Percentiles rank a stretch among this genome's conserved stretches.
phyloP scores from a whole-genome alignment of 75 land plant species.

The Sequoiadendron giganteum region DNA sequence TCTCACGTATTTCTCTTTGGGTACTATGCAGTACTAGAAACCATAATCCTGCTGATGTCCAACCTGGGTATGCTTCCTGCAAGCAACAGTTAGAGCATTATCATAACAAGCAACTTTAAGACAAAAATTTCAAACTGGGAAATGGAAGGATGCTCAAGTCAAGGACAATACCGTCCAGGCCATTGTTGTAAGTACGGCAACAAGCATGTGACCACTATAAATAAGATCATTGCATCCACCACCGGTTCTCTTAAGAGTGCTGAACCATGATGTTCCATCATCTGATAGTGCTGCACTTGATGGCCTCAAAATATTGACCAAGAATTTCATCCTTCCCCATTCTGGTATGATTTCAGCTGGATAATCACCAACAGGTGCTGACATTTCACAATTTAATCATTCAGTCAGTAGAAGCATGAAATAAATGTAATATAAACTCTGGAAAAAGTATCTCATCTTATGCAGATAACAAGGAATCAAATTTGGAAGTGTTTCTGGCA shows the following conservation, averaged over 20 bases:
- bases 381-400: background rate
- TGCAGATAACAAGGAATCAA: background rate
- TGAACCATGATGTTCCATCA: slow-evolving; percentile 64
- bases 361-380: slow-evolving; percentile 48
- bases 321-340: slow-evolving; percentile 93
- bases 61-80: slow-evolving; percentile 96
- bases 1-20: slow-evolving; percentile 87
- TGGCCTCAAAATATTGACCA: slow-evolving; percentile 76
- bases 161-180: slow-evolving; percentile 82
- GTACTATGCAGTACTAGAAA: slow-evolving; percentile 77
- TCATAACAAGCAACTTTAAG: background rate
- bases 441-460: background rate
- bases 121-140: background rate
- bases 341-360: slow-evolving; percentile 67
- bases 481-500: background rate
- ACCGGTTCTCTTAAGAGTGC: slow-evolving; percentile 75
- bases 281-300: slow-evolving; percentile 31
- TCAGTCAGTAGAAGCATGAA: background rate
- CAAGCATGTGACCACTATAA: slow-evolving; percentile 94
- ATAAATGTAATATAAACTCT: background rate
- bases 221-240: slow-evolving; percentile 97
- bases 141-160: background rate
- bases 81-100: background rate
- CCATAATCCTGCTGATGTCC: slow-evolving; percentile 77
- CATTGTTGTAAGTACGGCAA: slow-evolving; percentile 95